Base-by-base conservation (phyloP, 108 stramenopile species). In the Cyclotella baltica region DNA sequence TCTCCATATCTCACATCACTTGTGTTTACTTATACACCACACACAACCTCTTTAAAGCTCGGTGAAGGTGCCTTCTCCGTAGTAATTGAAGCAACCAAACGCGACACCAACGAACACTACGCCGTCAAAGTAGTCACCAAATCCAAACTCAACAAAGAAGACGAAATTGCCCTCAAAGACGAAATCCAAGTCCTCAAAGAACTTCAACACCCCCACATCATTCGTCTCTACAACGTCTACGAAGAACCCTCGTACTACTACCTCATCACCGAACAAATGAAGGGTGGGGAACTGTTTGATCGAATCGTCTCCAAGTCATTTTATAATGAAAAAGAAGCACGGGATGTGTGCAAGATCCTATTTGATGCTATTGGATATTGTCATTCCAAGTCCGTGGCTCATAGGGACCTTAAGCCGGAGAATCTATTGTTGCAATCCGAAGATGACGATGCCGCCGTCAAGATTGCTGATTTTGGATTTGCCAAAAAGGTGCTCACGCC, bases 401-500 rank as follows among this genome's bases (percentile, higher is more conserved):
- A 92, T 65, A 80, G 88, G 25, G 88, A 92, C 76, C 83, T 89
- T 48, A 92, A 90, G 47, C 89, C 91, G 18, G 91, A 92, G 52
- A 90, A 92, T 76, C 68, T 94, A 1, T 61, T 94, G 31, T 84
- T 89, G 50, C 78, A 85, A 74, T 88, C 86, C 52, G 83, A 80
- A 51, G 75, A 85, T 37, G 90, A 94, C 65, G 97, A 98, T 68
- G 89, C 94, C 23, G 75, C 83, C 3, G 95, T 99, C 77, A 99
- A 99, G 83, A 90, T 99, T 73, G 98, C 98, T 20, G 99, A 99
- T 78, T 99, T 99, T 77, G 99, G 99, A 20, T 97, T 99, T 65
- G 97, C 98, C 55, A 97, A 99, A 77, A 87, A 88, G 46, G 77
- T 88, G 23, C 76, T 80, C 6, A 83, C 76, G 30, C 90, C 90